Evolutionary conservation across 78 protist species (phyloP).

Genomic region (Bigelowiella natans): DNA sequence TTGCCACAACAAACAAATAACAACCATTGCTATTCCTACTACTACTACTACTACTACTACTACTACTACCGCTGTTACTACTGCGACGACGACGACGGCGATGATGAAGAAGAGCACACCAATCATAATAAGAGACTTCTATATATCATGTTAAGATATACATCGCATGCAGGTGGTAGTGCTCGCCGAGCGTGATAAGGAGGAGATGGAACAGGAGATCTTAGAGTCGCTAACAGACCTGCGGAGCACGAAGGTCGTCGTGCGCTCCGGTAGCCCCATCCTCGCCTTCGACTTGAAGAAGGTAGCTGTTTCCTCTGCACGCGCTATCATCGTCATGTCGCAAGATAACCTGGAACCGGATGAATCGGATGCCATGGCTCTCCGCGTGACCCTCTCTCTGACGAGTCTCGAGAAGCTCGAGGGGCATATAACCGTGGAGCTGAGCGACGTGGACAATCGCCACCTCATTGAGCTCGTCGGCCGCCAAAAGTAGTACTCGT

Average conservation of each 20-base stretch:
- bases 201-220: slow-evolving; percentile 3
- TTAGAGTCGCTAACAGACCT: neutral
- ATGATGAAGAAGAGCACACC: too few relatives aligned
- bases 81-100: too few relatives aligned
- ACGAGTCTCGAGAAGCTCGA: neutral
- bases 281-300: neutral
- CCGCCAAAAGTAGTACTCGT: too few relatives aligned
- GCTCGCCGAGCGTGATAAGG: neutral
- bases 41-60: too few relatives aligned
- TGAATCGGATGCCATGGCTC: slow-evolving; percentile 8
- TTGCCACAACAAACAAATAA: too few relatives aligned
- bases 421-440: neutral
- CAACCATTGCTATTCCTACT: too few relatives aligned
- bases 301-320: neutral
- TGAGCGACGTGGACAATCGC: neutral
- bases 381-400: neutral
- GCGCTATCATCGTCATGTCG: neutral
- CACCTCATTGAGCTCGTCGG: neutral
- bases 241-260: neutral
- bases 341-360: neutral
- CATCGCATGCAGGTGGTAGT: too few relatives aligned
- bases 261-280: neutral
- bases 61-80: too few relatives aligned
- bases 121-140: too few relatives aligned
- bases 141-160: too few relatives aligned